These are phyloP conservation scores for Alternaria sp. DNA, from an alignment of 2,329 filamentous ascomycete species.

Conservation along the genomic window DNA sequence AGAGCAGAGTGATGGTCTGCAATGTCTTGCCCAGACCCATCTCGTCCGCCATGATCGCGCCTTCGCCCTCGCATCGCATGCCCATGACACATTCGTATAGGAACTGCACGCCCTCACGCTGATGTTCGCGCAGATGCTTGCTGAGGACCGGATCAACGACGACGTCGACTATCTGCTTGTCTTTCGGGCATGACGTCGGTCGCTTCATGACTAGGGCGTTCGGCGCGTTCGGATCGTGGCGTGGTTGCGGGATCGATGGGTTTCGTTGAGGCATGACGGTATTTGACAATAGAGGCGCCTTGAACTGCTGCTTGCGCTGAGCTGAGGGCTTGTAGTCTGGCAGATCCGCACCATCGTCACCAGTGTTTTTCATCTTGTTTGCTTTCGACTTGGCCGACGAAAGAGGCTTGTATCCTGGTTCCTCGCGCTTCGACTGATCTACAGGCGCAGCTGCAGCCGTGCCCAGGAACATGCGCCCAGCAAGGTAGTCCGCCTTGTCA, in stretches of 20 bases:
- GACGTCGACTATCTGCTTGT: conserved; percentile 73
- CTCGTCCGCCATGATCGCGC: conserved; percentile 75
- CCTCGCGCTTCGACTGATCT: conserved; percentile 20
- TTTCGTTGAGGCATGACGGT: conserved; percentile 58
- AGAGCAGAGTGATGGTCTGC: conserved; percentile 73
- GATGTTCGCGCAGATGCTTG: conserved; percentile 70
- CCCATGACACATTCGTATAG: conserved; percentile 80
- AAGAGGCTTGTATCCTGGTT: conserved; percentile 24
- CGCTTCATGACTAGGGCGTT: conserved; percentile 72
- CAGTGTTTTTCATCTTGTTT: conserved; percentile 14
- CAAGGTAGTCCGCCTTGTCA: conserved; percentile 64
- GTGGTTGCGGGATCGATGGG: conserved; percentile 61
- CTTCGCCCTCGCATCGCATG: conserved; percentile 69
- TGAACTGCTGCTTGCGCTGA: conserved; percentile 61
- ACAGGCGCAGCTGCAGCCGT: conserved; percentile 25
- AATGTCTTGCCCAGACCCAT: conserved; percentile 79
- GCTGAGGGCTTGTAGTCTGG: conserved; percentile 45
- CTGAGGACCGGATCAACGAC: conserved; percentile 72
- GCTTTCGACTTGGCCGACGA: conserved; percentile 14
- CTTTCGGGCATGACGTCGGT: conserved; percentile 61
- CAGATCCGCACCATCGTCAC: conserved; percentile 45
- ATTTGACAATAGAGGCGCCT: conserved; percentile 64
- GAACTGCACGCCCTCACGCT: conserved; percentile 72
- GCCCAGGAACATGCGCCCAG: conserved; percentile 55
- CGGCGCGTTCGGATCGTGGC: conserved; percentile 66